These are phyloP conservation scores for Saturnispora diversa DNA, from an alignment of 805 yeast species.

Conservation along the genomic window DNA sequence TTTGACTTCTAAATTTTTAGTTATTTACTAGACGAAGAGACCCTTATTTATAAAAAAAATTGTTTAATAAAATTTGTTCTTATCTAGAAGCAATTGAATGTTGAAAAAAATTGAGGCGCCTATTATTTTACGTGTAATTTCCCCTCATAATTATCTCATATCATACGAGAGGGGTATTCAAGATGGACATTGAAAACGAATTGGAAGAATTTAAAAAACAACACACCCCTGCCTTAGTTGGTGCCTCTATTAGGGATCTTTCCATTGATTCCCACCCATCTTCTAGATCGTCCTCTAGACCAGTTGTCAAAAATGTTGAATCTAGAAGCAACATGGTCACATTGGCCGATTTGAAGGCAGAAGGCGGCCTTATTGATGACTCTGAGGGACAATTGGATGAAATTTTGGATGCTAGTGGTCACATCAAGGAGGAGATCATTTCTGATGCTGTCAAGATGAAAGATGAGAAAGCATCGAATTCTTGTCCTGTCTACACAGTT, in stretches of 20 bases:
- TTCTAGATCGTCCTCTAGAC: slow-evolving; percentile 25
- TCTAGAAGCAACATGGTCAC: slow-evolving; percentile 24
- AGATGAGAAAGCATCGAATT: not conserved
- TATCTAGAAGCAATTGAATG: too few relatives aligned
- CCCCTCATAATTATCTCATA: not conserved
- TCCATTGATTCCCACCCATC: slow-evolving; percentile 15
- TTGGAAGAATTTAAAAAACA: slow-evolving; percentile 44
- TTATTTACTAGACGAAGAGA: too few relatives aligned
- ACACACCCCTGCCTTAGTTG: slow-evolving; percentile 44
- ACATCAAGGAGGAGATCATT: slow-evolving; percentile 41
- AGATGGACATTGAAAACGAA: slow-evolving; percentile 46
- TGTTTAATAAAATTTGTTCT: too few relatives aligned
- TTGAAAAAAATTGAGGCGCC: too few relatives aligned
- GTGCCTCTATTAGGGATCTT: slow-evolving; percentile 34
- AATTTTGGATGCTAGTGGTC: slow-evolving; percentile 46
- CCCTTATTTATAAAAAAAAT: not conserved
- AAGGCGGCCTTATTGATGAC: slow-evolving; percentile 51
- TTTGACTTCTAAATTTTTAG: too few relatives aligned
- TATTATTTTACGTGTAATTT: not conserved
- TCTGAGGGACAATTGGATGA: slow-evolving; percentile 48
- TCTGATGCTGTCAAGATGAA: slow-evolving; percentile 18
- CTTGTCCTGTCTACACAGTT: too few relatives aligned
- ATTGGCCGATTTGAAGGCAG: slow-evolving; percentile 31
- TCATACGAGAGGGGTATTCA: slow-evolving; percentile 8
- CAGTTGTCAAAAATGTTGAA: slow-evolving; percentile 36